Base-by-base conservation (phyloP, 2,329 filamentous ascomycete species). In the Arthroderma sp. region DNA sequence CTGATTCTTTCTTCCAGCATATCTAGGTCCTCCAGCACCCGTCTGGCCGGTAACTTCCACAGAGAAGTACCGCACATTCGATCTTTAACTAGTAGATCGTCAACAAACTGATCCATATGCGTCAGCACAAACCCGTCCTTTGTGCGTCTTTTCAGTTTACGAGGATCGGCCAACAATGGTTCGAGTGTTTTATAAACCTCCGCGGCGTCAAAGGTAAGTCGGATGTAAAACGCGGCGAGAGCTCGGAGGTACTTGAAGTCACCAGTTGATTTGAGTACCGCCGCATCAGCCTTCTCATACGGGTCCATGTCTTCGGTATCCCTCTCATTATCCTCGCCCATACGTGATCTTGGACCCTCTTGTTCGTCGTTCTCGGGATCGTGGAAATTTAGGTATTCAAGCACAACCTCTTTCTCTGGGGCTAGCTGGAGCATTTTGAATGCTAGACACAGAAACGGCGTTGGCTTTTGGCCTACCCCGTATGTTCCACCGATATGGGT, bases 401-500 rank as follows among this genome's bases (percentile, higher is more conserved):
- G 65, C 29, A 98, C 69, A 31, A 96, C 76, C 37, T 81, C 83
- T 60, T 85, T 81, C 49, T 78, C 76, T 1, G 91, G 91, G 28
- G 80, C 80, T 6, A 98, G 74, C 67, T 95, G 87, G 46, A 96
- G 75, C 43, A 98, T 74, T 70, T 96, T 98, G 66, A 98, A 94
- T 2, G 84, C 84, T 3, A 98, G 75, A 58, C 91, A 98, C 28
- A 98, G 73, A 58, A 98, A 98, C 0, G 91, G 68, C 1, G 86
- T 86, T 0, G 91, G 89, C 56, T 85, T 85, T 63, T 95, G 89
- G 40, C 80, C 75, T 11, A 78, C 75, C 43, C 88, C 87, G 57
- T 86, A 86, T 4, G 87, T 94, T 53, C 91, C 91, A 51, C 88
- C 91, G 46, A 98, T 76, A 64, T 83, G 91, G 40, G 70, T 74